Evolutionary conservation across 306 rosid genomes (phyloP), one percentile per base, ranked within the genome.

Genomic region (Luffa acutangula): DNA sequence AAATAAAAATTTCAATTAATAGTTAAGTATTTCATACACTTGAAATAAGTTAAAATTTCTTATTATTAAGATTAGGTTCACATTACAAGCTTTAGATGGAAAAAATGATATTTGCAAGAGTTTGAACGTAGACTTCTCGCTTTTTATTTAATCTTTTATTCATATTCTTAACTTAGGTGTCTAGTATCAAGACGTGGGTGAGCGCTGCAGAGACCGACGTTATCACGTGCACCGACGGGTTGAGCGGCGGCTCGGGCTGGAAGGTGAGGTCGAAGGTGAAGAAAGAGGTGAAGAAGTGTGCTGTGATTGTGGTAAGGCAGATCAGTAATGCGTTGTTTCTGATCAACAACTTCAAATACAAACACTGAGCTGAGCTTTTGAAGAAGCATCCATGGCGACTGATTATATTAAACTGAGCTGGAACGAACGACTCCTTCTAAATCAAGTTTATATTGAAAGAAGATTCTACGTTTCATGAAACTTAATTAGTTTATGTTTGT

Each of bases 201-300:
- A 86, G 89, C 12, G 87, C 87, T 0, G 85, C 87, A 51, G 34
- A 75, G 79, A 88, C 89, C 1, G 79, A 84, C 9, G 85, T 74
- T 6, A 20, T n/a, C 20, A 86, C 89, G 13, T 88, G 91, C 60
- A 76, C 67, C 3, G 89, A 88, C 18, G 89, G 79, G 34, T 52
- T 84, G 18, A 80, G 73, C 15, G 60, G 78, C 4, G 62, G 66
- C 4, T 3, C 6, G 0, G 45, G 78, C 45, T 4, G 45, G 43
- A 73, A 49, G 15, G 78, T 73, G 60, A 73, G 60, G 0, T 5
- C 6, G 25, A 73, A 1, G 31, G 15, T 73, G 78, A 73, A 73
- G 78, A 49, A 36, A 49, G 78, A 14, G 2, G 78, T 73, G 15
- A 33, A 51, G 60, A 73, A 73, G 2, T 25, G 60, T 49, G 9